Conservation (phyloP, 1,139 yeast species). For the Torulaspora globosa region DNA sequence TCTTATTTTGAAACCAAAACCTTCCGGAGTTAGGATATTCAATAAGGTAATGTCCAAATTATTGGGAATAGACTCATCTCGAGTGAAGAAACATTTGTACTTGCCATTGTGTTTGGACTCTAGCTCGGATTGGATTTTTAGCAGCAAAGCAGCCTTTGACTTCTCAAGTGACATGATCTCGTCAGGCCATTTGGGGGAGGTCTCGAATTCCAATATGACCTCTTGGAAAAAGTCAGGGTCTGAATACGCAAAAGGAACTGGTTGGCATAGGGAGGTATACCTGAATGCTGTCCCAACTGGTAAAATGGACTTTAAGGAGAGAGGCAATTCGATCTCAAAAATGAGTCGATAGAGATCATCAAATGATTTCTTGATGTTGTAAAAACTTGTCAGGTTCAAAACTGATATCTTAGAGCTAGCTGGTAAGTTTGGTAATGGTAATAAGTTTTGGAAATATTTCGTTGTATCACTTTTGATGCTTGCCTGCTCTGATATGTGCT, state of each 20-base stretch:
- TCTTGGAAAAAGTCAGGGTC: slow-evolving; percentile 81
- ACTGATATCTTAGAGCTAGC: slow-evolving; percentile 52
- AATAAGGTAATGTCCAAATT: slow-evolving; percentile 56
- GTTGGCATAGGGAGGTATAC: slow-evolving; percentile 68
- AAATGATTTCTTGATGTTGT: slow-evolving; percentile 58
- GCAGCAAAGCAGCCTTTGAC: slow-evolving; percentile 82
- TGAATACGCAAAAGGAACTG: slow-evolving; percentile 75
- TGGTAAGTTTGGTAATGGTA: slow-evolving; percentile 61
- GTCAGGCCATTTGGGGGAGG: slow-evolving; percentile 94
- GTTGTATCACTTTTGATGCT: slow-evolving; percentile 43
- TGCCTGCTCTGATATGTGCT: slow-evolving; percentile 54
- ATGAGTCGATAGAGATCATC: slow-evolving; percentile 56
- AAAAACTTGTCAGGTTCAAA: slow-evolving; percentile 51
- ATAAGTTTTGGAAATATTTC: slow-evolving; percentile 44
- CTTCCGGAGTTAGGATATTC: slow-evolving; percentile 75
- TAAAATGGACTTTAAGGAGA: slow-evolving; percentile 62
- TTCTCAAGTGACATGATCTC: slow-evolving; percentile 79
- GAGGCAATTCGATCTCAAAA: slow-evolving; percentile 54
- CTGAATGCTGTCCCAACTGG: slow-evolving; percentile 74
- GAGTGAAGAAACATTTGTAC: slow-evolving; percentile 55
- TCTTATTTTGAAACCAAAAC: slow-evolving; percentile 74
- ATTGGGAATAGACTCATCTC: slow-evolving; percentile 65
- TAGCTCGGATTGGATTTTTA: slow-evolving; percentile 64
- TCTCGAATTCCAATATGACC: slow-evolving; percentile 78
- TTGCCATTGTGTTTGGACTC: slow-evolving; percentile 44